Percentiles rank a stretch among this genome's conserved stretches.
These are phyloP conservation scores for Fusarium mangiferae DNA, from an alignment of 2,329 filamentous ascomycete genomes.

Conservation along the genomic window DNA sequence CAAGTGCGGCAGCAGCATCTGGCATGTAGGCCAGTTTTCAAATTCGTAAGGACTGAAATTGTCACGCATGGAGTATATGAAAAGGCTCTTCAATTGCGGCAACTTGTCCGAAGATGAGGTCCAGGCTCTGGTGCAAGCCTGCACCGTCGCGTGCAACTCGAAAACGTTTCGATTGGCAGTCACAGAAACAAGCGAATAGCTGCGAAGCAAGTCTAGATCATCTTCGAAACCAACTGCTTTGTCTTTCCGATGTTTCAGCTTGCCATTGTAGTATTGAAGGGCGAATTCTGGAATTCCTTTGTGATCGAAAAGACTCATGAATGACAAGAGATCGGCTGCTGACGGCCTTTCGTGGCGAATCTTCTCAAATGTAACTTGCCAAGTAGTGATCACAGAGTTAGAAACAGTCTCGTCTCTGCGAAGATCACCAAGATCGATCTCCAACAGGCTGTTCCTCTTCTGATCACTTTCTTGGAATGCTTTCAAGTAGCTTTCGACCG, in stretches of 20 bases:
- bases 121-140: slow-evolving; percentile 1
- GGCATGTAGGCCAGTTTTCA: background rate
- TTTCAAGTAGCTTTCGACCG: slow-evolving; percentile 46
- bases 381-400: slow-evolving; percentile 12
- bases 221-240: background rate
- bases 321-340: background rate
- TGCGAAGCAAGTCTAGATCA: slow-evolving; percentile 17
- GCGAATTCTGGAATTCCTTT: slow-evolving; percentile 14
- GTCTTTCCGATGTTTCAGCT: rapidly evolving
- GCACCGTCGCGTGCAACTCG: slow-evolving; percentile 6
- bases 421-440: slow-evolving; percentile 39
- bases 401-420: slow-evolving; percentile 22
- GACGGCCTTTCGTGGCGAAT: slow-evolving; percentile 6
- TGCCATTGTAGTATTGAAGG: background rate
- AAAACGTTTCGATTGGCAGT: background rate
- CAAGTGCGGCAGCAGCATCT: slow-evolving; percentile 5
- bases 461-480: slow-evolving; percentile 43
- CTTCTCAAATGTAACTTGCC: slow-evolving; percentile 23
- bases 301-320: slow-evolving; percentile 32
- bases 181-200: slow-evolving; percentile 7
- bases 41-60: rapidly evolving
- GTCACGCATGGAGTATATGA: background rate
- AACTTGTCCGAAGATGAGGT: rapidly evolving
- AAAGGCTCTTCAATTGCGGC: background rate
- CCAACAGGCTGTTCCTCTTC: slow-evolving; percentile 41